Conservation (phyloP, 2,329 filamentous ascomycete species). For the Verticillium albo-atrum region DNA sequence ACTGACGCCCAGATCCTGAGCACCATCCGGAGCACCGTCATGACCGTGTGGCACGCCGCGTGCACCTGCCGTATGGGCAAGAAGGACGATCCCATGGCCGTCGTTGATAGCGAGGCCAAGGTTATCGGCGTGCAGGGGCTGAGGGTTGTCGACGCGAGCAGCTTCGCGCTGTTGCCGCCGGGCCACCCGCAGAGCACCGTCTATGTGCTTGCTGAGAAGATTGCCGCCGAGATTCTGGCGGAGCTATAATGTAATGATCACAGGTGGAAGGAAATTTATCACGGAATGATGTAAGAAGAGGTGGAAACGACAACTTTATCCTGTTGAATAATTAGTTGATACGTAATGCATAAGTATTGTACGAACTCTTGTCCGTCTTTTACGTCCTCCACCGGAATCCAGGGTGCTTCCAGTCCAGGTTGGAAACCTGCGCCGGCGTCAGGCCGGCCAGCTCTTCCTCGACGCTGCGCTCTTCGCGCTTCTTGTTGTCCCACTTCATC, state of each 20-base stretch:
- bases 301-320: background rate
- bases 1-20: constrained; percentile 34
- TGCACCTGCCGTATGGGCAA: constrained; percentile 19
- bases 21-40: constrained; percentile 2
- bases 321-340: background rate
- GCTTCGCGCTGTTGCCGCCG: constrained; percentile 19
- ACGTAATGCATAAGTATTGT: background rate
- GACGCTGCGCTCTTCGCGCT: constrained; percentile 48
- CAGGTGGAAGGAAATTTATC: background rate
- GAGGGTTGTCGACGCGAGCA: constrained; percentile 24
- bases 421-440: constrained; percentile 47
- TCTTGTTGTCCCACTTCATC: constrained; percentile 58
- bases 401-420: constrained; percentile 66
- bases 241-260: constrained; percentile 5
- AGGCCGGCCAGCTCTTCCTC: constrained; percentile 54
- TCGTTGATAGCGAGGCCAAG: constrained; percentile 23
- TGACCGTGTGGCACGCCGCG: constrained; percentile 4
- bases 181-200: constrained; percentile 18
- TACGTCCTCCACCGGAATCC: constrained; percentile 55
- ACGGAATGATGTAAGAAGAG: background rate
- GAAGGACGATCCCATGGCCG: constrained; percentile 20
- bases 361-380: background rate
- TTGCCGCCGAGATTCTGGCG: constrained; percentile 20
- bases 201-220: constrained; percentile 19
- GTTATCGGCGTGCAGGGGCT: constrained; percentile 24